Percentiles rank a stretch among this genome's conserved stretches.
Evolutionary conservation across 1,284 basidiomycete genomes (phyloP).

Genomic region (Cryptococcus deneoformans): DNA sequence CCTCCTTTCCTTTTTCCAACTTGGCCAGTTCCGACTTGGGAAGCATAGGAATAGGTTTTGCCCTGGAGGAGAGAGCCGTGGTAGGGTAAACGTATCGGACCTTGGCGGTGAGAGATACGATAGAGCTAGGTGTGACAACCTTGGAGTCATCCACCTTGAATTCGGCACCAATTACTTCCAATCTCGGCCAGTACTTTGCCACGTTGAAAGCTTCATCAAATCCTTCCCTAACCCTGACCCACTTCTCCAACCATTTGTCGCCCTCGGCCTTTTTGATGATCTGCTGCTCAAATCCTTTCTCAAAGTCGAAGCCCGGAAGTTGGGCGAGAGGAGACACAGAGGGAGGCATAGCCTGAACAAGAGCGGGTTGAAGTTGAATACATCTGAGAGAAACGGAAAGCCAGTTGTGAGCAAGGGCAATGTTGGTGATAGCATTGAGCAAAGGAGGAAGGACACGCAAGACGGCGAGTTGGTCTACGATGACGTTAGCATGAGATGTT

Average conservation of each 20-base stretch:
- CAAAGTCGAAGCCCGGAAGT: conserved; percentile 64
- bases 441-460: conserved; percentile 70
- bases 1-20: conserved; percentile 5
- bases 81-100: conserved; percentile 37
- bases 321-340: conserved; percentile 61
- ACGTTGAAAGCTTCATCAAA: conserved; percentile 65
- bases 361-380: conserved; percentile 78
- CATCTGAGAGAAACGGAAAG: conserved; percentile 73
- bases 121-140: conserved; percentile 80
- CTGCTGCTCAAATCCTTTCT: conserved; percentile 54
- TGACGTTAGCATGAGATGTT: conserved; percentile 29
- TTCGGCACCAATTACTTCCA: conserved; percentile 77
- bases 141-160: conserved; percentile 95
- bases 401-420: conserved; percentile 87
- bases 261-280: conserved; percentile 54
- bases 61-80: conserved; percentile 8
- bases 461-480: conserved; percentile 60
- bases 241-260: conserved; percentile 55
- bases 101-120: conserved; percentile 85
- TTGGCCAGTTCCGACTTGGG: conserved; percentile 8
- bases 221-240: conserved; percentile 52
- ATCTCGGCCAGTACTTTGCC: conserved; percentile 66
- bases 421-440: conserved; percentile 77
- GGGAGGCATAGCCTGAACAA: conserved; percentile 80
- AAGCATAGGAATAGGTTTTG: conserved; percentile 8